Evolutionary conservation across 2,329 filamentous ascomycete species (phyloP), one percentile per base, ranked within the genome.

Genomic region (Apiospora saccharicola): DNA sequence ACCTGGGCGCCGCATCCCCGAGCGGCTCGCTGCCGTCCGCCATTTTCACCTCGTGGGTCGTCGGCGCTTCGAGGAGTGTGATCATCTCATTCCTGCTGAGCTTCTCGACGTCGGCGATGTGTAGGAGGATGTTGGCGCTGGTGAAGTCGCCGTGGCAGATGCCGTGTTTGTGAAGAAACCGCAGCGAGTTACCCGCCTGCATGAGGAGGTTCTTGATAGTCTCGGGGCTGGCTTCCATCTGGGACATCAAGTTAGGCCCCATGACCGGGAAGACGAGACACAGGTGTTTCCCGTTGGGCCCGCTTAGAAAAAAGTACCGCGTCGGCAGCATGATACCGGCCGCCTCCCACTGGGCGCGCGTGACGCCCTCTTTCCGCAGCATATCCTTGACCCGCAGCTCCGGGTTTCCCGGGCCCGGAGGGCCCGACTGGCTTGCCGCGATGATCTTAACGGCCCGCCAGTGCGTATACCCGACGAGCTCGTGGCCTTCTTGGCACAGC

Each of bases 91-190:
- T 53, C 67, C 41, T 67, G 53, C 51, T 70, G 43, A 71, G 34
- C n/a, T 61, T 46, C 5, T 53, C 70, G 51, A 68, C 69, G 44
- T 67, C 41, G 30, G 61, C 34, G n/a, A 72, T 3, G 61, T 64
- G 49, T 34, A 72, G 61, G 16, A 72, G 47, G 14, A 72, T 51
- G 24, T 71, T 72, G 37, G 43, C 24, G 12, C 46, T 67, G 24
- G 61, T 34, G 46, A 71, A 71, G 24, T 72, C 71, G 41, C 69
- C 71, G 34, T 72, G 71, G 47, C 71, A 72, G 19, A 72, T 69
- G n/a, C 57, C 49, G 24, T 51, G 16, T 10, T 37, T 26, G 24
- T 70, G 69, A 0, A 71, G 53, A 26, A 46, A 64, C 12, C 34
- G 43, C 37, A 71, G 69, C 16, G 68, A 43, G 26, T 37, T 34